A percentile compares a stretch with the other conserved stretches of the same genome.
phyloP scores from a whole-genome alignment of 2,329 filamentous ascomycete genomes.

The Alternaria longipes region DNA sequence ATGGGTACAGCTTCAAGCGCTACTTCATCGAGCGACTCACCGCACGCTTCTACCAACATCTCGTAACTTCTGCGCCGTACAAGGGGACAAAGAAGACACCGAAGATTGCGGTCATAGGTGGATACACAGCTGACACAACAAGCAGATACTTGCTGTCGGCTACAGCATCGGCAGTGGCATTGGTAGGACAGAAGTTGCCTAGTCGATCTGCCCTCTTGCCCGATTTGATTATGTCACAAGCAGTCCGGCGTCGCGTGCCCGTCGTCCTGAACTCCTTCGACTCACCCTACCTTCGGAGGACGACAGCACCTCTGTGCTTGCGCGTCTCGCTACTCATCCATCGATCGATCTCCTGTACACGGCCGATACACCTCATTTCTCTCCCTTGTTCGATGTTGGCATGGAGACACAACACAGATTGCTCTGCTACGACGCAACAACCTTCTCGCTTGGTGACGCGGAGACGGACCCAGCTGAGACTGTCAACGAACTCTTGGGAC shows the following conservation, averaged over 20 bases:
- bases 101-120: conserved; percentile 85
- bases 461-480: conserved; percentile 89
- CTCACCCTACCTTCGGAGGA: conserved; percentile 75
- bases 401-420: conserved; percentile 86
- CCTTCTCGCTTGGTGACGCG: conserved; percentile 76
- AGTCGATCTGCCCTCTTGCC: conserved; percentile 75
- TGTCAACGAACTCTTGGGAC: conserved; percentile 85
- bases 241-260: conserved; percentile 77
- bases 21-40: conserved; percentile 76
- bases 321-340: conserved; percentile 78
- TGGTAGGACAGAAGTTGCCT: conserved; percentile 62
- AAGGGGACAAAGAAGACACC: conserved; percentile 53
- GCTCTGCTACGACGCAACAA: conserved; percentile 92
- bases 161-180: conserved; percentile 69
- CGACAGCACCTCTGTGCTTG: conserved; percentile 73
- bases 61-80: conserved; percentile 36
- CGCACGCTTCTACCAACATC: conserved; percentile 68
- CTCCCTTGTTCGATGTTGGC: conserved; percentile 87
- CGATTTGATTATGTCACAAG: too few relatives aligned
- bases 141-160: conserved; percentile 75
- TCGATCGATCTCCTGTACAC: conserved; percentile 79
- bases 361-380: conserved; percentile 86
- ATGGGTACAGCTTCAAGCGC: conserved; percentile 91
- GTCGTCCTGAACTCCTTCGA: conserved; percentile 89
- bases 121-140: conserved; percentile 74